phyloP scores from a whole-genome alignment of 257 asterid species.

The Solanum bulbocastanum region DNA sequence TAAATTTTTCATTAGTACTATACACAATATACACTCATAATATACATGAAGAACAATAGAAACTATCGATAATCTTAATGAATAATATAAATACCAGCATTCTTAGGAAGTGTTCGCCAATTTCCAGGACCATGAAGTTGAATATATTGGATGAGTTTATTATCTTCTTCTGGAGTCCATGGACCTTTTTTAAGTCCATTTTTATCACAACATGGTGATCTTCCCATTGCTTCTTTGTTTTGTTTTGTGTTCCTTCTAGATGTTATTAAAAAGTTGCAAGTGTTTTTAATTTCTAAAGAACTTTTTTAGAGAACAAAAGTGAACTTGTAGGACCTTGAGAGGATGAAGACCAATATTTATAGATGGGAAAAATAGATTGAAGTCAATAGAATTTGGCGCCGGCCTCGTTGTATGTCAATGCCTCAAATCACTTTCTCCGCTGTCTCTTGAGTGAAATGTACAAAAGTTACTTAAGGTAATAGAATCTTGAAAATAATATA shows the following conservation, averaged over 20 bases:
- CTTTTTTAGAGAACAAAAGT: slow-evolving; percentile 8
- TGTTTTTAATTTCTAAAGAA: not conserved
- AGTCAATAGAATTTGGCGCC: slow-evolving; percentile 82
- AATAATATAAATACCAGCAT: slow-evolving; percentile 42
- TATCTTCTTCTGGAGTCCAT: slow-evolving; percentile 79
- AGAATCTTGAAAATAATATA: not conserved
- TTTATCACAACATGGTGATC: slow-evolving; percentile 80
- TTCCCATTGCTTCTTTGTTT: slow-evolving; percentile 39
- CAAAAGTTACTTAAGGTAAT: not conserved
- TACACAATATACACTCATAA: not conserved
- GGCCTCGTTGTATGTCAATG: slow-evolving; percentile 28
- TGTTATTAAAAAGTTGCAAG: not conserved
- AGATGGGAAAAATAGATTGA: slow-evolving; percentile 19
- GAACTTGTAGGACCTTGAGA: slow-evolving; percentile 25
- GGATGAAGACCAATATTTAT: slow-evolving; percentile 24
- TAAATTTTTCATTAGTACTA: not conserved
- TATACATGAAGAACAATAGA: not conserved
- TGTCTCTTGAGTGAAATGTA: not conserved
- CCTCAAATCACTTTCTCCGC: not conserved
- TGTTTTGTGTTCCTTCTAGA: not conserved
- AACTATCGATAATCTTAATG: not conserved
- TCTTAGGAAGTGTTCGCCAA: slow-evolving; percentile 72
- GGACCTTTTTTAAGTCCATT: slow-evolving; percentile 79
- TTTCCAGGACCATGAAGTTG: slow-evolving; percentile 63
- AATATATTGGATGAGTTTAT: slow-evolving; percentile 41